These are phyloP conservation scores for Cutaneotrichosporon daszewskae DNA, from an alignment of 1,284 basidiomycete species.

Conservation along the genomic window DNA sequence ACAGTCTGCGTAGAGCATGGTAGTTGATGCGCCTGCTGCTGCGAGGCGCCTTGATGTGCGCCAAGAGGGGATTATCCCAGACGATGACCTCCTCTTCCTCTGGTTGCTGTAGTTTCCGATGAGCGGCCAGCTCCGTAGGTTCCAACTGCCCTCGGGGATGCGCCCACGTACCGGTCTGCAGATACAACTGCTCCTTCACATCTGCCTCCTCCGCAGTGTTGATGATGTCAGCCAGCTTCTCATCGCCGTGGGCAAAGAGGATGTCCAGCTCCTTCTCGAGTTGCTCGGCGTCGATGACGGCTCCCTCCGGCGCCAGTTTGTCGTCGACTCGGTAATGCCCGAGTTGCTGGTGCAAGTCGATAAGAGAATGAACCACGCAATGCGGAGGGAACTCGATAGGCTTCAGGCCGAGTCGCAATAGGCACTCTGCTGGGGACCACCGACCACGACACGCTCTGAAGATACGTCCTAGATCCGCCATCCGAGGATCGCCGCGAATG, in stretches of 20 bases:
- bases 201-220: slow-evolving; percentile 1
- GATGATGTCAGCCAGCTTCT: slow-evolving; percentile 6
- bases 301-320: slow-evolving; percentile 2
- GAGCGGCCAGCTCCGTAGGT: too few relatives aligned
- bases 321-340: background rate
- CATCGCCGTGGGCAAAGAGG: slow-evolving; percentile 12
- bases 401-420: slow-evolving; percentile 27
- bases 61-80: too few relatives aligned
- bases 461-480: slow-evolving; percentile 22
- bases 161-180: background rate
- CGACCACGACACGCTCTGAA: slow-evolving; percentile 9
- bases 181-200: slow-evolving; percentile 3
- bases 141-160: too few relatives aligned
- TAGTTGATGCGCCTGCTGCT: slow-evolving; percentile 7
- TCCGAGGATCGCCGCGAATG: slow-evolving; percentile 16
- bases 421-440: slow-evolving; percentile 28
- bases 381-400: slow-evolving; percentile 28
- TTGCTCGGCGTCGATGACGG: background rate
- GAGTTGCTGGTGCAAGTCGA: slow-evolving; percentile 9
- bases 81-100: too few relatives aligned
- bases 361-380: slow-evolving; percentile 26
- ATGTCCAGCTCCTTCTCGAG: slow-evolving; percentile 16
- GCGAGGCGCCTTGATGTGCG: background rate
- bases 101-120: too few relatives aligned
- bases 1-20: slow-evolving; percentile 1